These are phyloP conservation scores for Coprinopsis cinerea DNA, from an alignment of 768 basidiomycete genomes.

Conservation along the genomic window DNA sequence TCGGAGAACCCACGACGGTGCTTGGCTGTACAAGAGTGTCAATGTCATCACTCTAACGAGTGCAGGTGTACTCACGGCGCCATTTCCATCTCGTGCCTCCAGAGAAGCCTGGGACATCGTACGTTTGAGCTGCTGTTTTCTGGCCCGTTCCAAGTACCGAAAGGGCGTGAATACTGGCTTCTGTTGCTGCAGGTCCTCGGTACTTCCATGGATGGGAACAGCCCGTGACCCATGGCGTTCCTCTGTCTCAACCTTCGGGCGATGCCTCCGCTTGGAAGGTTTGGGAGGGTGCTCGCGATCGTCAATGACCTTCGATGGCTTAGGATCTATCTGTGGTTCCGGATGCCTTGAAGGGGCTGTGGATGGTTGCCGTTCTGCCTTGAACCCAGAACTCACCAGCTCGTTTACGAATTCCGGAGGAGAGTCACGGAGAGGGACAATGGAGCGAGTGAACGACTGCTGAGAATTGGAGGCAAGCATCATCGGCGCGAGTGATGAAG, in stretches of 20 bases:
- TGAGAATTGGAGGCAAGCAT: conserved; percentile 35
- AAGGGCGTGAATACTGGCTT: conserved; percentile 57
- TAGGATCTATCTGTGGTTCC: not conserved
- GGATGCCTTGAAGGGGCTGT: not conserved
- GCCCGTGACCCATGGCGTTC: not conserved
- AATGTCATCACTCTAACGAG: not conserved
- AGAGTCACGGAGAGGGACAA: conserved; percentile 26
- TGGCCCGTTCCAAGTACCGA: conserved; percentile 50
- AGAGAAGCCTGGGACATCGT: conserved; percentile 70
- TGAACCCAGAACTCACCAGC: not conserved
- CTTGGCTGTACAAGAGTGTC: conserved; percentile 39
- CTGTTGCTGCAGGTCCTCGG: conserved; percentile 29
- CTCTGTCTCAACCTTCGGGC: not conserved
- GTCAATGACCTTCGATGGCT: not conserved
- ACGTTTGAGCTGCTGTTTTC: too few relatives aligned
- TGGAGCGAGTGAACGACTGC: conserved; percentile 33
- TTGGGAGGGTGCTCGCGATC: conserved; percentile 1
- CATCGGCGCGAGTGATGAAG: conserved; percentile 56
- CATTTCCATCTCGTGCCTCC: conserved; percentile 75
- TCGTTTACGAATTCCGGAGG: not conserved
- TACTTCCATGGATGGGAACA: conserved; percentile 22
- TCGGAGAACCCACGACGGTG: conserved; percentile 71
- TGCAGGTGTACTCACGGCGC: conserved; percentile 48
- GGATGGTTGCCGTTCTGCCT: not conserved
- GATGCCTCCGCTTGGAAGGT: not conserved